A percentile compares a stretch with the other conserved stretches of the same genome.
These are phyloP conservation scores for Orbilia ellipsospora DNA, from an alignment of 2,329 filamentous ascomycete species.

Conservation along the genomic window DNA sequence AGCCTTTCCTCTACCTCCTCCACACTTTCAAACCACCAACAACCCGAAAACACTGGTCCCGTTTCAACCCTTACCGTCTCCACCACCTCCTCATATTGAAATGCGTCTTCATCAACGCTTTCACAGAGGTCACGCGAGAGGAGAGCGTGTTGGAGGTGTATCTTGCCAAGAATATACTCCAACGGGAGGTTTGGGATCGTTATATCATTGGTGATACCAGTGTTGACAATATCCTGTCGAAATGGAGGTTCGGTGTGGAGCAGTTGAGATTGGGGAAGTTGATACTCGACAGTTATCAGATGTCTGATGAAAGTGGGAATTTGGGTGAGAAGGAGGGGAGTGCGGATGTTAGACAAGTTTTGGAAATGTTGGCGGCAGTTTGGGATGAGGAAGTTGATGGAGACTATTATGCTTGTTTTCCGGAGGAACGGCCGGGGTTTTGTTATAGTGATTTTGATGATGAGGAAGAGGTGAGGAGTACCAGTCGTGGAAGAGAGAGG, in stretches of 20 bases:
- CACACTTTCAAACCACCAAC: constrained; percentile 10
- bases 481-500: background rate
- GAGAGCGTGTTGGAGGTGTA: constrained; percentile 3
- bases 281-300: constrained; percentile 29
- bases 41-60: constrained; percentile 19
- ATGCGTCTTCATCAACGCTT: constrained; percentile 8
- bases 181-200: background rate
- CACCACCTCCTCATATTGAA: constrained; percentile 28
- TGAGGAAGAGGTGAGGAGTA: background rate
- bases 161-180: constrained; percentile 3
- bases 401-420: background rate
- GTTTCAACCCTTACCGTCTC: constrained; percentile 26
- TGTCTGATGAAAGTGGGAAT: background rate
- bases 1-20: constrained; percentile 41
- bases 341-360: constrained; percentile 8
- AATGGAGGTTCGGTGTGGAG: constrained; percentile 20
- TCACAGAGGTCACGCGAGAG: constrained; percentile 17
- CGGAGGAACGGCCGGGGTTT: constrained; percentile 8
- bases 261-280: constrained; percentile 24
- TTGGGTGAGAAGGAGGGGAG: constrained; percentile 1
- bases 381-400: constrained; percentile 37
- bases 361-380: constrained; percentile 31
- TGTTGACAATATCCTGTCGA: constrained; percentile 19
- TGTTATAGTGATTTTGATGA: background rate
- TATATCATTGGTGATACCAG: background rate